phyloP scores from a whole-genome alignment of 108 stramenopile genomes.

The Aurantiochytrium sp. region DNA sequence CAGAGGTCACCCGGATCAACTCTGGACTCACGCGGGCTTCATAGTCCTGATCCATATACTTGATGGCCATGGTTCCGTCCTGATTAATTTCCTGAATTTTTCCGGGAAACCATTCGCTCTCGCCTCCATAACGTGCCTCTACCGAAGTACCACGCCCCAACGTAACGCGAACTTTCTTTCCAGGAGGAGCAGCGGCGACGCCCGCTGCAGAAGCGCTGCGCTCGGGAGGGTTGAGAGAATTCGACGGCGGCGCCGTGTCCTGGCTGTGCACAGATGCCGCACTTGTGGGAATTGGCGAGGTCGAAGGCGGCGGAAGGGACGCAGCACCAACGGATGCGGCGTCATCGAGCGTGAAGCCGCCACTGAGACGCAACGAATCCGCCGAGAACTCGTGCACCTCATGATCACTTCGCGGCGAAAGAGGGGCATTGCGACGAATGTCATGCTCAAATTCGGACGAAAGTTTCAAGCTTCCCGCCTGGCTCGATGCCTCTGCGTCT shows the following conservation, averaged over 20 bases:
- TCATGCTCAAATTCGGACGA: neutral
- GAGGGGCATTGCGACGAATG: neutral
- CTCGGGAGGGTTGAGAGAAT: neutral
- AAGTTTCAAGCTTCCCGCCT: neutral
- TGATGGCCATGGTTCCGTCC: neutral
- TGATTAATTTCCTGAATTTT: neutral
- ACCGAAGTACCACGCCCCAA: neutral
- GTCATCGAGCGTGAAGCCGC: neutral
- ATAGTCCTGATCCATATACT: neutral
- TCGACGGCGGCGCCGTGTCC: neutral
- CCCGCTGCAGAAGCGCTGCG: neutral
- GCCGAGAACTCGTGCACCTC: neutral
- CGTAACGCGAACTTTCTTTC: neutral
- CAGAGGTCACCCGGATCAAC: neutral
- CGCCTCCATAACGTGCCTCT: neutral
- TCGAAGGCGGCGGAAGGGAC: neutral
- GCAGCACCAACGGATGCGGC: neutral
- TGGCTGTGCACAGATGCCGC: neutral
- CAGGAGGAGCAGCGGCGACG: neutral
- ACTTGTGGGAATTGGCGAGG: neutral
- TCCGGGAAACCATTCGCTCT: neutral
- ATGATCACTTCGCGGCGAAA: neutral
- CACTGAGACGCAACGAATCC: neutral
- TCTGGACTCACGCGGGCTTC: neutral
- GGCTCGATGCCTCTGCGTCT: neutral